A percentile compares a stretch with the other conserved stretches of the same genome.
These are phyloP conservation scores for Starmerella kuoi DNA, from an alignment of 805 yeast genomes.

Conservation along the genomic window DNA sequence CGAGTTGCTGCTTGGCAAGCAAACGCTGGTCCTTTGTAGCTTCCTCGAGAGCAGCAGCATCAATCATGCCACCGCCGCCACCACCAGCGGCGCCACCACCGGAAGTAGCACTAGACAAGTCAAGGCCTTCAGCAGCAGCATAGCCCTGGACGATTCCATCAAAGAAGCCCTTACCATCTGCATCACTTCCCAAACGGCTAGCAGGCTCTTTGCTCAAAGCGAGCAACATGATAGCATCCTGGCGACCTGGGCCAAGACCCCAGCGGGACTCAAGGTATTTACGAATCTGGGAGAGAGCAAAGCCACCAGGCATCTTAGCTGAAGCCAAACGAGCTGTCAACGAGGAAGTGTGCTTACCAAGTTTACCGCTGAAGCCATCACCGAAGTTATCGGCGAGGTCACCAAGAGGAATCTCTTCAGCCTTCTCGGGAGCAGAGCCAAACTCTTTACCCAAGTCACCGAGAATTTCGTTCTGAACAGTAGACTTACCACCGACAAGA, in stretches of 20 bases:
- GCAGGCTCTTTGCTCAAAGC: conserved; percentile 89
- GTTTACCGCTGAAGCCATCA: conserved; percentile 72
- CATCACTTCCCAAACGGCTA: conserved; percentile 70
- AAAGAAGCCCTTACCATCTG: conserved; percentile 80
- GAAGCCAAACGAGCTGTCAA: conserved; percentile 83
- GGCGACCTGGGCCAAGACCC: conserved; percentile 91
- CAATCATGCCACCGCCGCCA: conserved; percentile 68
- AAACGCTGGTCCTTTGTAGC: conserved; percentile 57
- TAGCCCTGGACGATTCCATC: conserved; percentile 74
- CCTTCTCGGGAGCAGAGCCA: conserved; percentile 96
- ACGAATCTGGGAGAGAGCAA: conserved; percentile 81
- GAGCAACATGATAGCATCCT: conserved; percentile 71
- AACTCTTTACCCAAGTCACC: conserved; percentile 99
- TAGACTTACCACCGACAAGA: conserved; percentile 95
- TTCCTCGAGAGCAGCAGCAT: conserved; percentile 88
- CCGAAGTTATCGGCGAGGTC: conserved; percentile 95
- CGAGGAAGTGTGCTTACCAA: conserved; percentile 89
- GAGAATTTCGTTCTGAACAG: conserved; percentile 94
- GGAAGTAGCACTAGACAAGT: conserved; percentile 55
- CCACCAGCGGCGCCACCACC: conserved; percentile 39
- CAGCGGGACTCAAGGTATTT: conserved; percentile 82
- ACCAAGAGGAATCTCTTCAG: conserved; percentile 92
- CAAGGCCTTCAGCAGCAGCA: conserved; percentile 70
- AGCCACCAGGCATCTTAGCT: conserved; percentile 99
- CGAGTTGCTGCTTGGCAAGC: conserved; percentile 70